Evolutionary conservation across 805 yeast species (phyloP).

Genomic region (Kodamaea kakaduensis): DNA sequence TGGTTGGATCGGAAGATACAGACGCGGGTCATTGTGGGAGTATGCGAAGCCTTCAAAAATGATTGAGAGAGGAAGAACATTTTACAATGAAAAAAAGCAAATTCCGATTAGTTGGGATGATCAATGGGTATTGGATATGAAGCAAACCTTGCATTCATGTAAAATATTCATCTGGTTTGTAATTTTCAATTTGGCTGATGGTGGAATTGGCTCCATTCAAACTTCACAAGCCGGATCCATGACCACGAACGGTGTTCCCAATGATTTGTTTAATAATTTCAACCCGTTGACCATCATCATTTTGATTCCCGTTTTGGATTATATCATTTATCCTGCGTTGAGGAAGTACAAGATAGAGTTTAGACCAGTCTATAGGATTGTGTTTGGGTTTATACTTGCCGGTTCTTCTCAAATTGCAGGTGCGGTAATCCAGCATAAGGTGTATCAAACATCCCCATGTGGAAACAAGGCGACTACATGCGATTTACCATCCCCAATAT

Average conservation of each 20-base stretch:
- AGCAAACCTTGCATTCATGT: conserved; percentile 42
- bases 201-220: conserved; percentile 47
- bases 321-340: conserved; percentile 43
- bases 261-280: conserved; percentile 52
- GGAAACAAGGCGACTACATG: conserved; percentile 44
- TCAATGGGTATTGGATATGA: conserved; percentile 46
- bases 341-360: conserved; percentile 39
- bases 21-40: conserved; percentile 43
- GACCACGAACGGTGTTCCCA: conserved; percentile 47
- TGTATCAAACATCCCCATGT: conserved; percentile 50
- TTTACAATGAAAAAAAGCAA: conserved; percentile 20
- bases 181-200: conserved; percentile 39
- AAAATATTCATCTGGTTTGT: conserved; percentile 43
- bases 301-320: conserved; percentile 48
- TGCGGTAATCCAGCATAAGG: conserved; percentile 46
- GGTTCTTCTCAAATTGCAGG: conserved; percentile 46
- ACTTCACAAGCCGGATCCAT: conserved; percentile 54
- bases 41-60: conserved; percentile 45
- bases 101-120: conserved; percentile 34
- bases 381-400: conserved; percentile 46
- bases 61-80: conserved; percentile 39
- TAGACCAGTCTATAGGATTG: conserved; percentile 43
- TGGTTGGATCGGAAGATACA: conserved; percentile 40
- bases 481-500: conserved; percentile 24
- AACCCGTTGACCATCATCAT: conserved; percentile 53